phyloP scores from a whole-genome alignment of 2,329 filamentous ascomycete species.

The Xylaria polymorpha region DNA sequence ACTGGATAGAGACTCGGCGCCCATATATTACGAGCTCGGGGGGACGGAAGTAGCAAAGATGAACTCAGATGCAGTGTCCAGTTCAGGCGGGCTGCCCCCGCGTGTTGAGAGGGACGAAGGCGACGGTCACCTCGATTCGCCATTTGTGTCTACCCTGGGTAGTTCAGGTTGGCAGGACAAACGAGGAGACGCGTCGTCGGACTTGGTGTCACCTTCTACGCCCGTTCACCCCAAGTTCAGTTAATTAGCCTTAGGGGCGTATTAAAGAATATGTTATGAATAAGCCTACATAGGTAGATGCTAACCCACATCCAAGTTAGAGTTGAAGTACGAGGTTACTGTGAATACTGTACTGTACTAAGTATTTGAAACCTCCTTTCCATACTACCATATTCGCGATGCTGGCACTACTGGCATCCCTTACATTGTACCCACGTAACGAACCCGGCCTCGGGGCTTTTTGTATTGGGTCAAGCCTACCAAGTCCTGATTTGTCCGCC shows the following conservation, averaged over 20 bases:
- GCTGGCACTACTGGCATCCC: not conserved
- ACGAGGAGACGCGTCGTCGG: constrained; percentile 38
- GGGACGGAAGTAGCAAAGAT: constrained; percentile 39
- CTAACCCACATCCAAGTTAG: too few species aligned
- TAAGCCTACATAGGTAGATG: too few species aligned
- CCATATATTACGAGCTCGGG: constrained; percentile 46
- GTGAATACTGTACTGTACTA: too few species aligned
- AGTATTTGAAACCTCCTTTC: too few species aligned
- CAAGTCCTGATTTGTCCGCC: not conserved
- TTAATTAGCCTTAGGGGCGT: not conserved
- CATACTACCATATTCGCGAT: not conserved
- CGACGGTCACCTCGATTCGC: constrained; percentile 40
- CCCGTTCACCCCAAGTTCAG: constrained; percentile 27
- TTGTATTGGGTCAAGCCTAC: not conserved
- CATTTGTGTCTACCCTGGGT: constrained; percentile 46
- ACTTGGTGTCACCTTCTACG: constrained; percentile 47
- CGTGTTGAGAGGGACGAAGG: constrained; percentile 31
- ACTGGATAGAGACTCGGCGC: constrained; percentile 30
- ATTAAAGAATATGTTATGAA: too few species aligned
- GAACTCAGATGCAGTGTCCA: constrained; percentile 29
- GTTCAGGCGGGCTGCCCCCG: constrained; percentile 32
- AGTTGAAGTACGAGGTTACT: too few species aligned
- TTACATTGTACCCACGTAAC: not conserved
- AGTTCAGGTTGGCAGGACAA: constrained; percentile 42
- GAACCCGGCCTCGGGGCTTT: not conserved